A percentile compares a stretch with the other conserved stretches of the same genome.
phyloP scores from a whole-genome alignment of 2,329 filamentous ascomycete genomes.

The Tetracladium maxilliforme region DNA sequence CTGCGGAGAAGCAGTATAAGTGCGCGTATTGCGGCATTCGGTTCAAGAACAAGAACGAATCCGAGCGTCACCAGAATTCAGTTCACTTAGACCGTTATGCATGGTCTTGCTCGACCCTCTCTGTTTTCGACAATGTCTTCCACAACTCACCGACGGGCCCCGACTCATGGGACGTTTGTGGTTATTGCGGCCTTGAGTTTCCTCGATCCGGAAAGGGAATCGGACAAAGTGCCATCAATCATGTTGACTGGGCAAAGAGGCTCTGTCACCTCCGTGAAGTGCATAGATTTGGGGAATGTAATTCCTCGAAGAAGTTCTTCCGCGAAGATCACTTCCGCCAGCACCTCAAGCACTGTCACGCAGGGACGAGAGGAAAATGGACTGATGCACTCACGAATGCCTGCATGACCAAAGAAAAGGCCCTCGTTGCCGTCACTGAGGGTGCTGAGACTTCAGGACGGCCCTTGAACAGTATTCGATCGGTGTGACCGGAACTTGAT shows the following conservation, averaged over 20 bases:
- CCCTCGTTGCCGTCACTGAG: no score
- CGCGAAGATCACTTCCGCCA: conserved; percentile 95
- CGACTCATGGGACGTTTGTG: conserved; percentile 65
- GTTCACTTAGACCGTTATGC: conserved; percentile 85
- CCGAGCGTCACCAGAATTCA: conserved; percentile 90
- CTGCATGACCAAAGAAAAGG: no score
- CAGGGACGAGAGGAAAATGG: conserved; percentile 94
- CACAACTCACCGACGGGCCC: conserved; percentile 60
- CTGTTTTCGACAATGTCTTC: conserved; percentile 69
- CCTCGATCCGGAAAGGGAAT: conserved; percentile 15
- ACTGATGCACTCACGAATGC: conserved; percentile 95
- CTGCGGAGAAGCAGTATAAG: conserved; percentile 92
- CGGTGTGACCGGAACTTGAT: no score
- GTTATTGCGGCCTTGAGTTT: conserved; percentile 93
- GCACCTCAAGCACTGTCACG: conserved; percentile 94
- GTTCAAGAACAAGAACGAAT: conserved; percentile 99
- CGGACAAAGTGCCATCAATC: conserved; percentile 64
- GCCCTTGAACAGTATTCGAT: no score
- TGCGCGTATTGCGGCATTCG: conserved; percentile 87
- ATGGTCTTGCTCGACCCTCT: conserved; percentile 89
- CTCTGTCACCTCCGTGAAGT: conserved; percentile 77
- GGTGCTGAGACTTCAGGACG: no score
- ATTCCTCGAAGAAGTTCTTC: conserved; percentile 96
- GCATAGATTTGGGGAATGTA: conserved; percentile 97
- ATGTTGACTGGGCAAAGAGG: conserved; percentile 80